Percentiles rank a stretch among this genome's conserved stretches.
Evolutionary conservation across 2,329 filamentous ascomycete species (phyloP).

Genomic region (Colletotrichum sp.): DNA sequence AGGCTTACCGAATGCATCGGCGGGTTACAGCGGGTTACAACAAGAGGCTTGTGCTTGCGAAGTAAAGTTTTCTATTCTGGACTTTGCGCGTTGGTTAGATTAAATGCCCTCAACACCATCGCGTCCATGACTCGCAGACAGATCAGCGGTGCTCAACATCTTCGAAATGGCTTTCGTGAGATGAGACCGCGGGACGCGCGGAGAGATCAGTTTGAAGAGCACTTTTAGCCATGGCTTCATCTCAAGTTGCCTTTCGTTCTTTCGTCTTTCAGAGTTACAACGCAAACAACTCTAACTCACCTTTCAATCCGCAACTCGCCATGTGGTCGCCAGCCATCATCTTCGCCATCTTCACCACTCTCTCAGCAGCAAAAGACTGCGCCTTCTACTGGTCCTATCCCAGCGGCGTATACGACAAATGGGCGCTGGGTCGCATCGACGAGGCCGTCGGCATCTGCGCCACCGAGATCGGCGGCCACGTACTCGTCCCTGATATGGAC

Average conservation of each 20-base stretch:
- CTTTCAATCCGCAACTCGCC: background rate
- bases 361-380: background rate
- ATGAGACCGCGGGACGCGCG: background rate
- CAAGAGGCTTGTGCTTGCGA: background rate
- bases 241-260: background rate
- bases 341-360: background rate
- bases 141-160: background rate
- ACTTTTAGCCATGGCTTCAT: background rate
- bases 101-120: background rate
- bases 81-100: background rate
- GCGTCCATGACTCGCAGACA: background rate
- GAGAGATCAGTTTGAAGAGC: background rate
- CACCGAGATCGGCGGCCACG: background rate
- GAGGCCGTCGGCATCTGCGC: background rate
- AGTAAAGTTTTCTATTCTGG: background rate
- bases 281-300: background rate
- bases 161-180: background rate
- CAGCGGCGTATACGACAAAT: background rate
- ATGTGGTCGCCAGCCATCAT: background rate
- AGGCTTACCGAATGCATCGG: background rate
- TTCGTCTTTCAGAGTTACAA: background rate
- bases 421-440: background rate
- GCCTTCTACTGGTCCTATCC: background rate
- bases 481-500: background rate
- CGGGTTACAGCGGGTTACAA: background rate